A percentile compares a stretch with the other conserved stretches of the same genome.
Conservation (phyloP, 1,284 basidiomycete genomes). For the Bjerkandera adusta region DNA sequence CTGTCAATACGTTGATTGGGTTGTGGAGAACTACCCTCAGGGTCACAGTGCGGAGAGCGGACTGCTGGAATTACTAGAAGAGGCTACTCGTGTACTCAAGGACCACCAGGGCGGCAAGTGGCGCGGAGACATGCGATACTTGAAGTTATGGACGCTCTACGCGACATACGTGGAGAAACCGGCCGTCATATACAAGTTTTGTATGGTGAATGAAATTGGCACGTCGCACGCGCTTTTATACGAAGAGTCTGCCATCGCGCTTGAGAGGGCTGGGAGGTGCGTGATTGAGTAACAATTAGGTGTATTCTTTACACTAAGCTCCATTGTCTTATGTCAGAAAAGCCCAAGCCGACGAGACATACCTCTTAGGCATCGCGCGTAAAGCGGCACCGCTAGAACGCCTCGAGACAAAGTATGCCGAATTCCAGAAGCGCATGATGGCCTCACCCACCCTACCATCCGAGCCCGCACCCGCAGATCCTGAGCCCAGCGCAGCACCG, state of each 20-base stretch:
- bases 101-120: constrained; percentile 63
- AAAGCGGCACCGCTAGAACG: constrained; percentile 81
- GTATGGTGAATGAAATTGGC: constrained; percentile 89
- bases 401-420: constrained; percentile 79
- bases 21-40: constrained; percentile 65
- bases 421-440: constrained; percentile 89
- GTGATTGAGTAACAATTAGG: constrained; percentile 29
- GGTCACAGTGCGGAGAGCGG: constrained; percentile 71
- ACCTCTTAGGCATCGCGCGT: constrained; percentile 84
- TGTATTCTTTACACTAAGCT: constrained; percentile 2
- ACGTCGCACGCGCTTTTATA: constrained; percentile 81
- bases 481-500: constrained; percentile 22
- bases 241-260: constrained; percentile 84
- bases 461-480: constrained; percentile 13
- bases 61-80: constrained; percentile 79
- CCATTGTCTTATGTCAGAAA: constrained; percentile 47
- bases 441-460: constrained; percentile 36
- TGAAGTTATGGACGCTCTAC: constrained; percentile 93
- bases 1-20: constrained; percentile 66
- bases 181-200: constrained; percentile 78
- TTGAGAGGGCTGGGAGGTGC: constrained; percentile 75
- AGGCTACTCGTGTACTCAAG: constrained; percentile 75
- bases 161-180: constrained; percentile 77
- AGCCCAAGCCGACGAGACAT: constrained; percentile 85
- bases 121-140: constrained; percentile 77